Conservation (phyloP, 1,284 basidiomycete genomes). For the Vanrija sp. region DNA sequence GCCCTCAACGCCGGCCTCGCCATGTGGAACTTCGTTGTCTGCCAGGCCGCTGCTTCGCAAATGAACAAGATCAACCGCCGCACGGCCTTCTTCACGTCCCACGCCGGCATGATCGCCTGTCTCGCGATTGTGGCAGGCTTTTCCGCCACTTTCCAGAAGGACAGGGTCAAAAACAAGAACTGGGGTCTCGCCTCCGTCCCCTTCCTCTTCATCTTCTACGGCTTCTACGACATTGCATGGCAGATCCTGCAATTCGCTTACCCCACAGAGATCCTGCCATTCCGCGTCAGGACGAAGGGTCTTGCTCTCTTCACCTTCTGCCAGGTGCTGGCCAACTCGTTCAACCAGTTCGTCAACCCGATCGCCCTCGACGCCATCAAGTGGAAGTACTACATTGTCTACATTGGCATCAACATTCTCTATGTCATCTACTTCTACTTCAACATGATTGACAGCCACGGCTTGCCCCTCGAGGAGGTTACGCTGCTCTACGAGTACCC, state of each 20-base stretch:
- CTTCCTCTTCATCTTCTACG: slow-evolving; percentile 18
- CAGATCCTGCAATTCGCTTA: slow-evolving; percentile 10
- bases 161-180: slow-evolving; percentile 5
- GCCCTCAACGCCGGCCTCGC: slow-evolving; percentile 27
- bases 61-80: slow-evolving; percentile 27
- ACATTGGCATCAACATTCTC: slow-evolving; percentile 11
- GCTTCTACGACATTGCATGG: slow-evolving; percentile 14
- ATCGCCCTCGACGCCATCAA: slow-evolving; percentile 9
- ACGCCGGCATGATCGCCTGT: slow-evolving; percentile 8
- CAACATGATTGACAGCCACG: slow-evolving; percentile 10
- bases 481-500: slow-evolving; percentile 7
- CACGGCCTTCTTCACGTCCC: slow-evolving; percentile 9
- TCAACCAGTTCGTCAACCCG: slow-evolving; percentile 19
- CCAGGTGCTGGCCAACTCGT: slow-evolving; percentile 9
- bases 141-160: slow-evolving; percentile 5
- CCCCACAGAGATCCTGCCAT: slow-evolving; percentile 12
- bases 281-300: slow-evolving; percentile 17
- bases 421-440: slow-evolving; percentile 11
- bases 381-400: slow-evolving; percentile 13
- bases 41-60: slow-evolving; percentile 7
- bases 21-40: slow-evolving; percentile 22
- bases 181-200: slow-evolving; percentile 7
- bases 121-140: slow-evolving; percentile 5
- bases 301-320: slow-evolving; percentile 13
- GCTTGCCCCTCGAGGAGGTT: slow-evolving; percentile 13